Evolutionary conservation across 2,329 filamentous ascomycete genomes (phyloP), one percentile per base, ranked within the genome.

Genomic region (Aspergillus japonicus): DNA sequence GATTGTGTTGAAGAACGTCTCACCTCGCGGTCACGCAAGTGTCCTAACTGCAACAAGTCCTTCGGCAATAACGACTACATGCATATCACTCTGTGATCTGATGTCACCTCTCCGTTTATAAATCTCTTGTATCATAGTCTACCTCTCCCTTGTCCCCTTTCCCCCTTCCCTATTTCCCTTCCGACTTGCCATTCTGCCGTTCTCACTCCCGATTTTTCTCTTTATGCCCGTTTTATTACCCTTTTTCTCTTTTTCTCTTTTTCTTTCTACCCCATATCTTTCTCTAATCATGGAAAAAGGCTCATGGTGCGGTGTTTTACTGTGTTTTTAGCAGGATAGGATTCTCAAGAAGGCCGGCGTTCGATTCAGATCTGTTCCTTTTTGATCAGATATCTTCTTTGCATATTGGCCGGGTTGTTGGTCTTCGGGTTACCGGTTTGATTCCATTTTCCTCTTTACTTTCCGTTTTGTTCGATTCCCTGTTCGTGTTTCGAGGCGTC

Each of bases 31-130:
- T 93, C 94, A 79, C 86, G 95, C 66, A 98, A 98, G 76, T 99
- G 95, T 71, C 95, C 95, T 2, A 94, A 91, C 68, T 99, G 96
- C 81, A 92, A 90, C 69, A 90, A 90, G 77, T 87, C 91, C 4
- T 99, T 99, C 73, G 94, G 96, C 70, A 90, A 87, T 74, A 90
- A 90, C 76, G 95, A 99, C 73, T 87, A 92, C 62, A 96, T 97
- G 91, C 78, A 78, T 61, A 78, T 82, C 64, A 81, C 79, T 54
- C 74, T 82, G 54, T 79, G 70, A 75, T 66, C 52, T 58, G 53
- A 23, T 55, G 42, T 23, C 5, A 49, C 21, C 56, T 50, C 52
- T 50, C 54, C 55, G 21, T 54, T 53, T 54, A 58, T 56, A 54
- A 57, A 56, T 54, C 68, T 72, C 64, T 35, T 74, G 69, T 75